These are phyloP conservation scores for Urtica urens DNA, from an alignment of 306 rosid genomes.

Conservation along the genomic window DNA sequence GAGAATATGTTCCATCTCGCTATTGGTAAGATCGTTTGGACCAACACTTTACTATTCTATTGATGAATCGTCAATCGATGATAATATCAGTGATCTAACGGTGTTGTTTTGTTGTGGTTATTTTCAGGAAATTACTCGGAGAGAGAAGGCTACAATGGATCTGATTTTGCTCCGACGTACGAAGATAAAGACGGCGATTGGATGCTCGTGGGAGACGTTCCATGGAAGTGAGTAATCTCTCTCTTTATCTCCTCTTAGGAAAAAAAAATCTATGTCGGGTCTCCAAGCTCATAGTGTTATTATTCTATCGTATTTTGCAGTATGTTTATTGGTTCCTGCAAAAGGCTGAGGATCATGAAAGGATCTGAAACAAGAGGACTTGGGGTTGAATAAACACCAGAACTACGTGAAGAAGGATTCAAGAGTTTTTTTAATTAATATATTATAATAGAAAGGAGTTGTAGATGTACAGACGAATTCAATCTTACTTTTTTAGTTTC, in stretches of 20 bases:
- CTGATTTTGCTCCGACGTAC: constrained; percentile 63
- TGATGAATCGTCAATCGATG: neutral
- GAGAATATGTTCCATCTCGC: constrained; percentile 58
- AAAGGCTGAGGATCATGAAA: constrained; percentile 52
- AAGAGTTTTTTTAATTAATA: no score
- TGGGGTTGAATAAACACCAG: constrained; percentile 15
- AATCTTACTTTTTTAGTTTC: no score
- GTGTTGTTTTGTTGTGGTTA: neutral
- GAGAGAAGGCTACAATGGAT: constrained; percentile 55
- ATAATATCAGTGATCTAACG: neutral
- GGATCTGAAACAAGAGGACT: constrained; percentile 61
- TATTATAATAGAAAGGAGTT: no score
- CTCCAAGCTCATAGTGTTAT: neutral
- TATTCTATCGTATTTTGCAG: constrained; percentile 23
- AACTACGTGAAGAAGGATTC: neutral
- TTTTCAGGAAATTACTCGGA: constrained; percentile 52
- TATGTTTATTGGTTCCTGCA: constrained; percentile 58
- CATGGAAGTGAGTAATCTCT: constrained; percentile 53
- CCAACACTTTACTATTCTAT: no score
- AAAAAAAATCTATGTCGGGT: no score
- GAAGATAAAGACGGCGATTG: constrained; percentile 91
- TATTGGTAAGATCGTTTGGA: constrained; percentile 52
- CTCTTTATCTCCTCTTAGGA: neutral
- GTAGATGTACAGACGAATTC: constrained; percentile 24
- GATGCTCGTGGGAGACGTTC: constrained; percentile 96